Percentiles rank a stretch among this genome's conserved stretches.
Conservation (phyloP, 2,329 filamentous ascomycete genomes). For the Trichoderma breve region DNA sequence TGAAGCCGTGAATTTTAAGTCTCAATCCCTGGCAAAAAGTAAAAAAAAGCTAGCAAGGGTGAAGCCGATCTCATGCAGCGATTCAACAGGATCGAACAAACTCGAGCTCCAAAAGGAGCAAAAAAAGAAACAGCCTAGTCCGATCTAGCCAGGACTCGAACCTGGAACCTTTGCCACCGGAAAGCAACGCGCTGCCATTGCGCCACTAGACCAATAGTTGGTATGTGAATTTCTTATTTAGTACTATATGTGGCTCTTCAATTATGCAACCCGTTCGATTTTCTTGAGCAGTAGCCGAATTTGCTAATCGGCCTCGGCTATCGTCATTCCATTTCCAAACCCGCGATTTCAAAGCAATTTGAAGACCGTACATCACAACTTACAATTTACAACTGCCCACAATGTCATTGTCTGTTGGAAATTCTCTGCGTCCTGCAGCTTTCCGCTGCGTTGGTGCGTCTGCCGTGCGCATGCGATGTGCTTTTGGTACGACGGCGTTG, state of each 20-base stretch:
- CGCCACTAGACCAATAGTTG: conserved; percentile 16
- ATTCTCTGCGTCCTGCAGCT: neutral
- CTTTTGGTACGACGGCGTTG: neutral
- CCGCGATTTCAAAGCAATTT: neutral
- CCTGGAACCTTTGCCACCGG: conserved; percentile 38
- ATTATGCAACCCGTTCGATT: neutral
- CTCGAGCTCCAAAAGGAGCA: neutral
- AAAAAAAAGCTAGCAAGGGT: neutral
- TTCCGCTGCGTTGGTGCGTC: neutral
- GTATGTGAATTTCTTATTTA: neutral
- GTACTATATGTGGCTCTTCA: neutral
- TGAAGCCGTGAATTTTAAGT: neutral
- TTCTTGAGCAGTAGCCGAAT: neutral
- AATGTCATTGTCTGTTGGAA: neutral
- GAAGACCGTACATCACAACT: neutral
- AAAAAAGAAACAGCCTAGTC: conserved; percentile 3
- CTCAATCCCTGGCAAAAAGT: neutral
- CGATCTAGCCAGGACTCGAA: conserved; percentile 36
- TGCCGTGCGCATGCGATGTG: neutral
- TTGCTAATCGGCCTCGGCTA: neutral
- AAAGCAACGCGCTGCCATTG: conserved; percentile 31
- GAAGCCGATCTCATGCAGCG: neutral
- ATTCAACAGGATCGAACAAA: neutral
- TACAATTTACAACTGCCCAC: neutral
- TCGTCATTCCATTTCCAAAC: neutral